These are phyloP conservation scores for Fraxinus nigra DNA, from an alignment of 305 asterid genomes.

Conservation along the genomic window DNA sequence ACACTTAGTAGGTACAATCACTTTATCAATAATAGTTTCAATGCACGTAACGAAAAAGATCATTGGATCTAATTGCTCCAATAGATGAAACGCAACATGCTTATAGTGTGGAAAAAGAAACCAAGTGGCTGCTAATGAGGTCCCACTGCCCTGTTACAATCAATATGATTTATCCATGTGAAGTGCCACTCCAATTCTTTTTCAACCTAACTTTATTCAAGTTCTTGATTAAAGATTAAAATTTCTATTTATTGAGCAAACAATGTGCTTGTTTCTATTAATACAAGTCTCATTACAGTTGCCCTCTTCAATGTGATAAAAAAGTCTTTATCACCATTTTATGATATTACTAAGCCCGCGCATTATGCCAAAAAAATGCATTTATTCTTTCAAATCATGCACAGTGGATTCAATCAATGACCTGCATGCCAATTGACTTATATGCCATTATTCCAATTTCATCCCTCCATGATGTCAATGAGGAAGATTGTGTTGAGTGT, in stretches of 20 bases:
- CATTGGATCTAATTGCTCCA: not conserved
- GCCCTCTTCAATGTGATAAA: not conserved
- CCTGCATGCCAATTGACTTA: too few relatives aligned
- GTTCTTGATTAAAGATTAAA: not conserved
- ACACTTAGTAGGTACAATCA: not conserved
- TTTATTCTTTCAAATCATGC: too few relatives aligned
- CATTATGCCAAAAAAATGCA: too few relatives aligned
- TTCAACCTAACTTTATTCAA: not conserved
- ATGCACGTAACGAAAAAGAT: not conserved
- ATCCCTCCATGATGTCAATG: too few relatives aligned
- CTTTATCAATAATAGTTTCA: not conserved
- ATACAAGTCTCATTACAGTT: not conserved
- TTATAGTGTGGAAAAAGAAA: not conserved
- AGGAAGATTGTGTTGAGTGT: too few relatives aligned
- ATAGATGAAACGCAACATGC: not conserved
- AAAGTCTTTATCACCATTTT: not conserved
- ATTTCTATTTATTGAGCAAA: not conserved
- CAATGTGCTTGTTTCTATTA: not conserved
- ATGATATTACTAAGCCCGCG: not conserved
- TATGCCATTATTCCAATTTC: too few relatives aligned
- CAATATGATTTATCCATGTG: not conserved
- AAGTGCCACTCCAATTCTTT: not conserved
- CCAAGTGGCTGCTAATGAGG: not conserved
- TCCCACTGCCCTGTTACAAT: not conserved
- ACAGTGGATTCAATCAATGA: too few relatives aligned